Conservation (phyloP, 2,329 filamentous ascomycete genomes). For the Curvularia hawaiiensis region DNA sequence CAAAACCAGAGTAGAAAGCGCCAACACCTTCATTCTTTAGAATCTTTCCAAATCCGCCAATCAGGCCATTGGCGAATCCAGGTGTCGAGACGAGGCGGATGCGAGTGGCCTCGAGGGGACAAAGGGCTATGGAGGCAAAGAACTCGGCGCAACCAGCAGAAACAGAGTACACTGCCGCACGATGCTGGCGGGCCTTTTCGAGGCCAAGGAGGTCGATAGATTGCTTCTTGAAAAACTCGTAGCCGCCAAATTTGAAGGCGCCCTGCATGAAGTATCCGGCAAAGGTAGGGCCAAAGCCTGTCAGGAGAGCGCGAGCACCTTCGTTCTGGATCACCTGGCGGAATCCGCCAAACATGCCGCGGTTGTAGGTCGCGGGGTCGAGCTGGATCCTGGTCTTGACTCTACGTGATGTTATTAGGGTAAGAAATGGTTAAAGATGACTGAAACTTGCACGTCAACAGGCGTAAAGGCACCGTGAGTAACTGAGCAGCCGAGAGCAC, state of each 20-base stretch:
- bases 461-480: slow-evolving; percentile 96
- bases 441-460: slow-evolving; percentile 88
- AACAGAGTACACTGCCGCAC: slow-evolving; percentile 79
- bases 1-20: slow-evolving; percentile 91
- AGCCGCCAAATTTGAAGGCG: slow-evolving; percentile 91
- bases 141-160: slow-evolving; percentile 66
- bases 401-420: slow-evolving; percentile 53
- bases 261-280: slow-evolving; percentile 94
- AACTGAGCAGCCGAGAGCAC: slow-evolving; percentile 96
- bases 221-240: slow-evolving; percentile 96
- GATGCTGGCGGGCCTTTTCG: slow-evolving; percentile 70
- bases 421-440: slow-evolving; percentile 38
- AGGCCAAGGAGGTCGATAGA: slow-evolving; percentile 78
- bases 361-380: slow-evolving; percentile 87
- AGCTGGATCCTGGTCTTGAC: slow-evolving; percentile 97
- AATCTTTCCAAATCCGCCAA: slow-evolving; percentile 83
- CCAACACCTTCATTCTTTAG: slow-evolving; percentile 78
- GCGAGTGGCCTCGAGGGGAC: slow-evolving; percentile 90
- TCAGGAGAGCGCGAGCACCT: slow-evolving; percentile 83
- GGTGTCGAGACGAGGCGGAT: slow-evolving; percentile 91
- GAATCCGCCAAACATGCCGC: slow-evolving; percentile 84
- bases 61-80: slow-evolving; percentile 78
- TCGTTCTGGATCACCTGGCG: slow-evolving; percentile 77
- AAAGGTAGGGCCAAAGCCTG: slow-evolving; percentile 81
- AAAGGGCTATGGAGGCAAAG: slow-evolving; percentile 79